Evolutionary conservation across 108 stramenopile genomes (phyloP).

Genomic region (Cylindrotheca fusiformis): DNA sequence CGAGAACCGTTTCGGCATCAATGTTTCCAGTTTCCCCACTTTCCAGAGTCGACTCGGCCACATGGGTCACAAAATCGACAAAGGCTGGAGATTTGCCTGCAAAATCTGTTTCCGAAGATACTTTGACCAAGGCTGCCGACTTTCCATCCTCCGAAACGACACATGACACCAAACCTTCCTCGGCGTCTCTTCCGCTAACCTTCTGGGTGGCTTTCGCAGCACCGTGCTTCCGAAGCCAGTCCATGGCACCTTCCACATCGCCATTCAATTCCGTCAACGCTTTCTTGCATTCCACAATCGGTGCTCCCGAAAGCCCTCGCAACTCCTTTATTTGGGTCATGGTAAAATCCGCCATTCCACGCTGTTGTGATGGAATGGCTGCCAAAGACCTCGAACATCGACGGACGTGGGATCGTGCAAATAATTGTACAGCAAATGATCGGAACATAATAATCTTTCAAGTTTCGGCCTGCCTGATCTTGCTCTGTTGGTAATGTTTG

Average conservation of each 20-base stretch:
- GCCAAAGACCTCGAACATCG: no score
- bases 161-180: slow-evolving; percentile 71
- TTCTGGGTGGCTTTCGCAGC: slow-evolving; percentile 72
- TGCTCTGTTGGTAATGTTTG: no score
- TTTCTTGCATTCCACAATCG: slow-evolving; percentile 87
- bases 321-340: slow-evolving; percentile 57
- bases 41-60: slow-evolving; percentile 57
- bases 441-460: no score
- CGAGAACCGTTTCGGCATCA: slow-evolving; percentile 26
- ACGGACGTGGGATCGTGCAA: no score
- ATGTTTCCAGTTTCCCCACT: slow-evolving; percentile 20
- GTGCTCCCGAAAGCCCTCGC: slow-evolving; percentile 66
- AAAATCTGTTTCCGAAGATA: slow-evolving; percentile 83
- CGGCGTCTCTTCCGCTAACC: slow-evolving; percentile 59
- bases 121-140: slow-evolving; percentile 62
- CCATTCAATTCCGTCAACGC: slow-evolving; percentile 58
- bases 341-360: slow-evolving; percentile 14
- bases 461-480: no score
- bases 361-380: no score
- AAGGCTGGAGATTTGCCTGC: slow-evolving; percentile 58
- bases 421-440: no score
- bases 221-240: slow-evolving; percentile 82
- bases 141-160: slow-evolving; percentile 41
- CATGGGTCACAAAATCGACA: slow-evolving; percentile 55
- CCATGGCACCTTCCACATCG: slow-evolving; percentile 51